phyloP scores from a whole-genome alignment of 1,284 basidiomycete genomes.

The Ustilago loliicola region DNA sequence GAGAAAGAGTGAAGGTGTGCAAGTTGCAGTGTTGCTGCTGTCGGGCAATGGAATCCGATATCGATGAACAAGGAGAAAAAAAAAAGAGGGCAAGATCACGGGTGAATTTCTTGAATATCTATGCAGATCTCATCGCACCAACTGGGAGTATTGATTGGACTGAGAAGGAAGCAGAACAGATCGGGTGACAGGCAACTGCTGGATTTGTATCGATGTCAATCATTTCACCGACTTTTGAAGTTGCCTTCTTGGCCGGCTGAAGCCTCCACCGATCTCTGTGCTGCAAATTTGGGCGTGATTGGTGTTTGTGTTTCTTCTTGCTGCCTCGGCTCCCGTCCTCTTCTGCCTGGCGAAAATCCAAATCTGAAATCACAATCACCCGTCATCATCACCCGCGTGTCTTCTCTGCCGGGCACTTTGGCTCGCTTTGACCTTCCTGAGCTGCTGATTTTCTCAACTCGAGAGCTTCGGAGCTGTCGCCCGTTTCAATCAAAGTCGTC shows the following conservation, averaged over 20 bases:
- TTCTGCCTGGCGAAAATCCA: background rate
- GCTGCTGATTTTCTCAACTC: conserved; percentile 1
- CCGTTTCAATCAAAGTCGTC: background rate
- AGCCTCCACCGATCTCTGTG: background rate
- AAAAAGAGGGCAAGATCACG: background rate
- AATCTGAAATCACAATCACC: conserved; percentile 3
- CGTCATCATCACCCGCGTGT: conserved; percentile 6
- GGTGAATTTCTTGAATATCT: conserved; percentile 16
- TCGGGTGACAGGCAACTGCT: no score
- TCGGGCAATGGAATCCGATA: conserved; percentile 44
- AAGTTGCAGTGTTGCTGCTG: background rate
- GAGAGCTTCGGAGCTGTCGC: conserved; percentile 8
- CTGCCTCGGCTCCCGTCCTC: background rate
- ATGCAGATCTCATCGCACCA: conserved; percentile 7
- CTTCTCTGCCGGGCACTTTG: background rate
- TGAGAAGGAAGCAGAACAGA: background rate
- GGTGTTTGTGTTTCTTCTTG: background rate
- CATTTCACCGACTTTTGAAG: no score
- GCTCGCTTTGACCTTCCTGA: background rate
- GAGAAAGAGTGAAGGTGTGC: no score
- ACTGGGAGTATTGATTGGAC: background rate
- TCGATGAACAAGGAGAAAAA: conserved; percentile 15
- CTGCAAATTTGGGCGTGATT: background rate
- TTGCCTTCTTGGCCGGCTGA: no score
- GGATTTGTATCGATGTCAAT: no score